Evolutionary conservation across 495 filamentous ascomycete genomes (phyloP), one percentile per base, ranked within the genome.

Genomic region (Gamarada debralockiae): DNA sequence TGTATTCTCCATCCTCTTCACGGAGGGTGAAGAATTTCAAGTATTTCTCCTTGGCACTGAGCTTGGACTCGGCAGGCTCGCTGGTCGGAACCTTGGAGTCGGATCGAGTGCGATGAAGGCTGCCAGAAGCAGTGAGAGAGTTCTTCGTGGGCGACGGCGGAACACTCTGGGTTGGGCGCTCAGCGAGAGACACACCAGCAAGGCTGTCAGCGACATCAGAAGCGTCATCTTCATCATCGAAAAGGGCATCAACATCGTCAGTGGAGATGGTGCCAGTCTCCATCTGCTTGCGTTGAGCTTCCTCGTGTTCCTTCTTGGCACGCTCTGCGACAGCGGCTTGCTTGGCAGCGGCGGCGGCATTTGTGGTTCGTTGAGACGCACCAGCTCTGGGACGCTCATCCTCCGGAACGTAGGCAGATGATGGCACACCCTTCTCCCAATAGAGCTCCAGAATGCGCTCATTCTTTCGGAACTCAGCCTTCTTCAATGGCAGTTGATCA

Each of bases 351-450:
- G 83, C 85, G 37, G 85, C 82, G 37, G 87, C 85, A 64, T 87
- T 87, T 29, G 83, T 83, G 36, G 82, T 80, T 38, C 85, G 77
- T 57, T 80, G 76, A 37, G 79, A 80, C 13, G 80, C 75, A 48
- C 75, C 80, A 20, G 88, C 83, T 75, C 91, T 91, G 31, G 92
- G 91, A 39, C 91, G 85, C 69, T 98, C 93, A 67, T 98, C 93
- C 63, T 98, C 93, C 6, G 93, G 95, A 51, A 97, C 86, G 59
- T 96, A 98, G 13, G 91, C 88, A 22, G 91, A 96, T 20, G 92
- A 97, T 21, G 92, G 91, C 22, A 97, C 89, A 49, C 93, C 93
- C 79, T 97, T 98, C 82, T 98, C 93, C 93, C 93, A 98, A 74
- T 96, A 97, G 4, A 98, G 79, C 69, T 98, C 93, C 44, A 98